Evolutionary conservation across 306 rosid genomes (phyloP).

Genomic region (Castanopsis chinensis): DNA sequence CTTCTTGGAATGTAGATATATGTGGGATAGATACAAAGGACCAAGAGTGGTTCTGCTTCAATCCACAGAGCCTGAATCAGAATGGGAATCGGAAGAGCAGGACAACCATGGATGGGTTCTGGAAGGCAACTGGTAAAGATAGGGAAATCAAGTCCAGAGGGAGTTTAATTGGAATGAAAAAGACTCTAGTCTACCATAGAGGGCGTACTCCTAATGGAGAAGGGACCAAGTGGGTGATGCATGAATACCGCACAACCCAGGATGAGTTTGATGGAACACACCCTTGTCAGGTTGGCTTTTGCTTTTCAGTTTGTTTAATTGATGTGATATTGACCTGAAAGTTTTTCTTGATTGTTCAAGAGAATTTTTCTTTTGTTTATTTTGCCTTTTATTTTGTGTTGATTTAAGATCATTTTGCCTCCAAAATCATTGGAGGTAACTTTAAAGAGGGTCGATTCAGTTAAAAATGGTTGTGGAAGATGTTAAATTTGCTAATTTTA

Average conservation of each 20-base stretch:
- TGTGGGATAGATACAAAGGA: slow-evolving; percentile 70
- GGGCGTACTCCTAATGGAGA: slow-evolving; percentile 91
- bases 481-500: too few species aligned
- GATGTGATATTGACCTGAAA: neutral
- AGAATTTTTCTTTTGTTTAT: too few species aligned
- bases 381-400: too few species aligned
- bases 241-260: slow-evolving; percentile 74
- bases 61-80: slow-evolving; percentile 49
- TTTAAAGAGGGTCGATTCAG: too few species aligned
- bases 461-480: too few species aligned
- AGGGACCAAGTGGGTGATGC: slow-evolving; percentile 89
- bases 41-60: slow-evolving; percentile 97
- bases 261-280: slow-evolving; percentile 87
- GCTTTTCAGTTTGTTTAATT: neutral
- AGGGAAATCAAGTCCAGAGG: slow-evolving; percentile 61
- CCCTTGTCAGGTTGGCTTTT: slow-evolving; percentile 75
- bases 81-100: slow-evolving; percentile 82
- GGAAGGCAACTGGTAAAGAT: slow-evolving; percentile 95
- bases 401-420: too few species aligned
- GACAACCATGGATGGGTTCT: slow-evolving; percentile 74
- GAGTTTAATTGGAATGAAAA: slow-evolving; percentile 82
- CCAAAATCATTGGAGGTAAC: too few species aligned
- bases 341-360: too few species aligned
- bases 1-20: slow-evolving; percentile 44
- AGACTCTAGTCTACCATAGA: slow-evolving; percentile 77